Percentiles rank a stretch among this genome's conserved stretches.
phyloP scores from a whole-genome alignment of 257 asterid genomes.

The Primulina tabacum region DNA sequence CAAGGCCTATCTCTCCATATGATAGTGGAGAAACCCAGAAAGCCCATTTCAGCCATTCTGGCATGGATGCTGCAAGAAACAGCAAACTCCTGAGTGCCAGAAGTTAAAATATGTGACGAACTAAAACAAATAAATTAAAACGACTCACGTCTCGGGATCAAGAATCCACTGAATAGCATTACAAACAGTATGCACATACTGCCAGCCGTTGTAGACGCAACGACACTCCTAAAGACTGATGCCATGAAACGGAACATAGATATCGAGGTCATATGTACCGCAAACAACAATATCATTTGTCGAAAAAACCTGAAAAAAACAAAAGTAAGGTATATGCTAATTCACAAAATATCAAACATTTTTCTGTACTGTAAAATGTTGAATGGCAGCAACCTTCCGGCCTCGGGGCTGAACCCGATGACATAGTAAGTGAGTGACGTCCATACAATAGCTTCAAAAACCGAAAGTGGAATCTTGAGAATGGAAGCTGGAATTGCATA shows the following conservation, averaged over 20 bases:
- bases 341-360: not conserved
- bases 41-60: slow-evolving; percentile 30
- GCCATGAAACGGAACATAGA: slow-evolving; percentile 34
- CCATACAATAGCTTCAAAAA: slow-evolving; percentile 32
- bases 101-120: not conserved
- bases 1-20: slow-evolving; percentile 32
- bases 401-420: slow-evolving; percentile 36
- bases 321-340: not conserved
- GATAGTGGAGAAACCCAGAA: slow-evolving; percentile 35
- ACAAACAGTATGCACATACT: slow-evolving; percentile 15
- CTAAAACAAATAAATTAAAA: not conserved
- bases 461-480: slow-evolving; percentile 33
- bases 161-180: slow-evolving; percentile 26
- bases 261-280: slow-evolving; percentile 28
- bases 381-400: slow-evolving; percentile 26
- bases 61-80: slow-evolving; percentile 30
- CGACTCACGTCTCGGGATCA: slow-evolving; percentile 27
- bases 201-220: slow-evolving; percentile 22
- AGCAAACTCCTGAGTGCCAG: not conserved
- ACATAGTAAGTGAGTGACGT: slow-evolving; percentile 35
- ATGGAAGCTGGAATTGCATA: slow-evolving; percentile 35
- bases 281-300: slow-evolving; percentile 23
- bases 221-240: slow-evolving; percentile 21
- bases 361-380: not conserved
- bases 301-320: slow-evolving; percentile 24